Evolutionary conservation across 495 filamentous ascomycete genomes (phyloP).

Genomic region (Aspergillus nidulans): DNA sequence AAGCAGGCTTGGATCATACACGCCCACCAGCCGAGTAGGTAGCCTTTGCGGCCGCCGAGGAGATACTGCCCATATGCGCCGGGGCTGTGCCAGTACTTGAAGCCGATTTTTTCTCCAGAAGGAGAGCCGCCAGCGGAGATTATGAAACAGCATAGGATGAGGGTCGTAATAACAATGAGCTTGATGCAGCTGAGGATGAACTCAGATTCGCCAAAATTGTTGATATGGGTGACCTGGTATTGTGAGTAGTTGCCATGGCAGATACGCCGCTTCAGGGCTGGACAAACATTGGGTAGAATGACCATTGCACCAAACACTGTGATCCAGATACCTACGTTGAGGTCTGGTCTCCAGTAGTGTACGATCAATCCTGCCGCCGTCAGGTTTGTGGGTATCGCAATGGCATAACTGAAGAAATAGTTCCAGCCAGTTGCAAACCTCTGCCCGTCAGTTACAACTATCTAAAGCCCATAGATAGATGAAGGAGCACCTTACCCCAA

Average conservation of each 20-base stretch:
- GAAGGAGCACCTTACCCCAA: neutral
- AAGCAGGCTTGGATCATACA: conserved; percentile 38
- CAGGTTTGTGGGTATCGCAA: conserved; percentile 2
- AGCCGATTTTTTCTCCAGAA: conserved; percentile 60
- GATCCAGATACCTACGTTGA: conserved; percentile 9
- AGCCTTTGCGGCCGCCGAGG: neutral
- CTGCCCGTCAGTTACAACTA: neutral
- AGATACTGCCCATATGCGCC: conserved; percentile 17
- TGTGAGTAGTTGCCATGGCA: neutral
- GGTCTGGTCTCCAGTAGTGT: conserved; percentile 10
- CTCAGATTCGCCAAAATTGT: conserved; percentile 63
- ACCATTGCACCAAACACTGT: neutral
- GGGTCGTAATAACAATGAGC: conserved; percentile 49
- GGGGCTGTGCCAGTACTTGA: conserved; percentile 49
- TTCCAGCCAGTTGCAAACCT: conserved; percentile 13
- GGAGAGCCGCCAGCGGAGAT: conserved; percentile 57
- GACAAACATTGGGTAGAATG: conserved; percentile 6
- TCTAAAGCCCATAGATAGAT: neutral
- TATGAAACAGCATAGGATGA: conserved; percentile 40
- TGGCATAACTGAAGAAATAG: conserved; percentile 12
- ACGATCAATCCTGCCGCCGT: conserved; percentile 10
- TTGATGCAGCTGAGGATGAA: conserved; percentile 66
- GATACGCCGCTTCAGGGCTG: neutral
- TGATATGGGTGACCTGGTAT: conserved; percentile 39
- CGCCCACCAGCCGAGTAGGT: conserved; percentile 63